Conservation (phyloP, 208 protist genomes). For the Trypanosoma caninum region DNA sequence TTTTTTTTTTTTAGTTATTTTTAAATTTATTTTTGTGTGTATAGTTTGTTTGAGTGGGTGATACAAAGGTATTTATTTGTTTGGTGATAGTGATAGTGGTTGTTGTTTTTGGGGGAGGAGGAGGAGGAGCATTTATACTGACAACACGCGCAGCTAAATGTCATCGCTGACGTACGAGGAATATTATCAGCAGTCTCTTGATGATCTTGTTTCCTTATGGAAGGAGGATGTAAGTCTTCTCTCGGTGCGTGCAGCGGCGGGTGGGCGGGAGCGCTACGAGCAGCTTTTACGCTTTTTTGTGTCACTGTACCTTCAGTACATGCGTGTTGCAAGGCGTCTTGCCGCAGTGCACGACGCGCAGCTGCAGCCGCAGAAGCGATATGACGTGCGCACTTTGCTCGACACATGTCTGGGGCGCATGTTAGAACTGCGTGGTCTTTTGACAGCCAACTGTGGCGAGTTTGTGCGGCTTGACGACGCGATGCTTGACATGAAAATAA, state of each 20-base stretch:
- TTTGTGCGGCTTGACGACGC: slow-evolving; percentile 86
- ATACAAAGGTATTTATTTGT: slow-evolving; percentile 29
- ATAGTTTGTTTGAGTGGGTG: no score
- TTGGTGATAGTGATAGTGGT: neutral
- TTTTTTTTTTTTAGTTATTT: neutral
- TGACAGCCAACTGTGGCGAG: slow-evolving; percentile 80
- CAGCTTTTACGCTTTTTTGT: slow-evolving; percentile 78
- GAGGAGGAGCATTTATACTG: no score
- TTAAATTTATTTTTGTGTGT: slow-evolving; percentile 11
- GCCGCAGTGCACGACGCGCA: slow-evolving; percentile 85
- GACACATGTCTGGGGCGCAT: slow-evolving; percentile 92
- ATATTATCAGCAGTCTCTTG: slow-evolving; percentile 73
- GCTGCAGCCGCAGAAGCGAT: slow-evolving; percentile 93
- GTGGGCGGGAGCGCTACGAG: slow-evolving; percentile 42
- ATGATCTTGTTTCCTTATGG: slow-evolving; percentile 62
- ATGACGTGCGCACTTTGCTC: slow-evolving; percentile 87
- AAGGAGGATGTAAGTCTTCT: slow-evolving; percentile 56
- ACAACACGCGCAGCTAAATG: slow-evolving; percentile 39
- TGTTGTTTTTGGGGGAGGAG: neutral
- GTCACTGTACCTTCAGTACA: slow-evolving; percentile 91
- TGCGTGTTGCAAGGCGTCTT: slow-evolving; percentile 79
- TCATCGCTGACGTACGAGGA: slow-evolving; percentile 75
- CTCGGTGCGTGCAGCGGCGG: slow-evolving; percentile 30
- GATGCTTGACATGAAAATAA: slow-evolving; percentile 91
- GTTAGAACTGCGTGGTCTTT: slow-evolving; percentile 85